Evolutionary conservation across 148 eudicot genomes (phyloP).

Genomic region (Camellia lanceoleosa): DNA sequence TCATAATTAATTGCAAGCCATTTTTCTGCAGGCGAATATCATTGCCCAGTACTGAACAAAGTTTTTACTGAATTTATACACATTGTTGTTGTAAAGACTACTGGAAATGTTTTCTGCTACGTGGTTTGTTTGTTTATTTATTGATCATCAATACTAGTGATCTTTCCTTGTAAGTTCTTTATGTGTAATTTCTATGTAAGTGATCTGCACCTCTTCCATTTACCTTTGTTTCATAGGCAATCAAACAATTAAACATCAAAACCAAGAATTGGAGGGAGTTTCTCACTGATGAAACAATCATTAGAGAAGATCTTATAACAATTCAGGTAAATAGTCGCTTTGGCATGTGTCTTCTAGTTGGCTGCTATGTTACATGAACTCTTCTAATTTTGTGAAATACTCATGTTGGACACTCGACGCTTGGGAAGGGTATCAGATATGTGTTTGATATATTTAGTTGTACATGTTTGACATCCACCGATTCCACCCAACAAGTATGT

Average conservation of each 20-base stretch:
- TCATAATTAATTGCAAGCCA: background rate
- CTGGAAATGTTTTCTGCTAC: conserved; percentile 92
- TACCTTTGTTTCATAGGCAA: conserved; percentile 50
- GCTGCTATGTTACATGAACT: too few species aligned
- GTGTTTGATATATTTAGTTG: too few species aligned
- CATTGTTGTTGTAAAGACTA: conserved; percentile 93
- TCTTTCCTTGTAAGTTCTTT: background rate
- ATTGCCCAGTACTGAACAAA: conserved; percentile 94
- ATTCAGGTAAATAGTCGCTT: conserved; percentile 59
- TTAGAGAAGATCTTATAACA: conserved; percentile 74
- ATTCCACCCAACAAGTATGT: too few species aligned
- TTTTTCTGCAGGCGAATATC: conserved; percentile 59
- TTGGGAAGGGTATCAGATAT: too few species aligned
- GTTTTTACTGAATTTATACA: conserved; percentile 95
- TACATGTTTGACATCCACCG: too few species aligned
- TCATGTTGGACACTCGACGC: too few species aligned
- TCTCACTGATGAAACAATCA: conserved; percentile 89
- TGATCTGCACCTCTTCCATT: conserved; percentile 10
- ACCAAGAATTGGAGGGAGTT: conserved; percentile 97
- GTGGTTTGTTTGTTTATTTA: conserved; percentile 49
- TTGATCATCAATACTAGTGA: background rate
- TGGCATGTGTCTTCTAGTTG: conserved; percentile 1
- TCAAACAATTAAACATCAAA: conserved; percentile 88
- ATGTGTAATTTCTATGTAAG: background rate
- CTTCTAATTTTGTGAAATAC: too few species aligned